Evolutionary conservation across 2,329 filamentous ascomycete species (phyloP).

Genomic region (Xylariales sp.): DNA sequence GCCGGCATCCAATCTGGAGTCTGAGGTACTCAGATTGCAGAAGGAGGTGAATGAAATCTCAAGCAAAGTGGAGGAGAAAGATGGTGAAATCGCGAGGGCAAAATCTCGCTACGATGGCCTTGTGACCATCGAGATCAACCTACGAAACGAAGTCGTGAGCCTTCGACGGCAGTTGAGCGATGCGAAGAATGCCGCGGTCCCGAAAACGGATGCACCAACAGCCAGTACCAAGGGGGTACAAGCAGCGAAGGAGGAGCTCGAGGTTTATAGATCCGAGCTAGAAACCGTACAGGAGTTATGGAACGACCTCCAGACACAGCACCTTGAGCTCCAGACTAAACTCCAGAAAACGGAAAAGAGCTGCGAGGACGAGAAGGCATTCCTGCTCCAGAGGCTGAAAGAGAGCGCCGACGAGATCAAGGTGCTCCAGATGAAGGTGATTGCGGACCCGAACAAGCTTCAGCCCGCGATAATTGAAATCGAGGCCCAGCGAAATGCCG

Average conservation of each 20-base stretch:
- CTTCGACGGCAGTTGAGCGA: conserved; percentile 10
- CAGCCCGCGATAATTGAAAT: conserved; percentile 20
- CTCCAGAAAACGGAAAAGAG: neutral
- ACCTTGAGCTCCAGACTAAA: conserved; percentile 4
- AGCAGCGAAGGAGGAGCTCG: neutral
- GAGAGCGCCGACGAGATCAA: neutral
- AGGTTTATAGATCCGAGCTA: conserved; percentile 16
- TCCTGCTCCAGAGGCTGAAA: neutral
- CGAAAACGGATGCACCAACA: neutral
- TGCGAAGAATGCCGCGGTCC: neutral
- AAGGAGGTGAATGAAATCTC: neutral
- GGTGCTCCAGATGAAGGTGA: conserved; percentile 20
- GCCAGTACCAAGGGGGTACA: neutral
- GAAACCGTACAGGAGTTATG: conserved; percentile 11
- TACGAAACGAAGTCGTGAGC: conserved; percentile 4
- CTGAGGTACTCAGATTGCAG: neutral
- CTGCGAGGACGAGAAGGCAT: conserved; percentile 13
- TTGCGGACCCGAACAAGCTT: conserved; percentile 19
- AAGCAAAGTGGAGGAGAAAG: neutral
- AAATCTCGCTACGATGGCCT: conserved; percentile 5
- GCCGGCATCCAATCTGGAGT: neutral
- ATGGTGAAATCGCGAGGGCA: neutral
- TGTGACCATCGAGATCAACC: conserved; percentile 24
- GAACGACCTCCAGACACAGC: conserved; percentile 23
- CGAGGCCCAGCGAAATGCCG: conserved; percentile 24